These are phyloP conservation scores for Verruconis gallopava DNA, from an alignment of 2,329 filamentous ascomycete species.

Conservation along the genomic window DNA sequence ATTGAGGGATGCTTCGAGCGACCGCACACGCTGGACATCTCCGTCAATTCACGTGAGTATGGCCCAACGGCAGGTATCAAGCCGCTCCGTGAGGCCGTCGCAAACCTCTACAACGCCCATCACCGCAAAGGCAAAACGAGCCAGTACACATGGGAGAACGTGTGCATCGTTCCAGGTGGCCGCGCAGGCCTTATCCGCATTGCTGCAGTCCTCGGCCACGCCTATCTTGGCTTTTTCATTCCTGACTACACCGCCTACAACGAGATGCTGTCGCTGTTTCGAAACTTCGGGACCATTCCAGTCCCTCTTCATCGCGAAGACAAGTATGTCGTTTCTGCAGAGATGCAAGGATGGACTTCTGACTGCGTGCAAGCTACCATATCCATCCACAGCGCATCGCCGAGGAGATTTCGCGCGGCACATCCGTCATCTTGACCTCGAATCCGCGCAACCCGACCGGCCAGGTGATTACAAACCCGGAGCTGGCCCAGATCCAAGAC, in stretches of 20 bases:
- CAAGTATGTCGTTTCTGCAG: conserved; percentile 43
- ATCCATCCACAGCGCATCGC: conserved; percentile 89
- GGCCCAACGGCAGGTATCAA: conserved; percentile 88
- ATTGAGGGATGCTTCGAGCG: conserved; percentile 81
- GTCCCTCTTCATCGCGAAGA: conserved; percentile 43
- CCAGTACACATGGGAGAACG: conserved; percentile 95
- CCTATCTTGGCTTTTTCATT: conserved; percentile 91
- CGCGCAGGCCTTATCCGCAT: conserved; percentile 88
- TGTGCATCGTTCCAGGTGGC: conserved; percentile 88
- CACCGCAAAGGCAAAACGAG: conserved; percentile 78
- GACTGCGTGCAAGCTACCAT: too few relatives aligned
- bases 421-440: conserved; percentile 73
- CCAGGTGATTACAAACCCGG: conserved; percentile 69
- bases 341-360: conserved; percentile 70
- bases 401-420: conserved; percentile 66
- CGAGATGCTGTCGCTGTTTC: conserved; percentile 91
- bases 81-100: conserved; percentile 76
- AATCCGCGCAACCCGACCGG: conserved; percentile 94
- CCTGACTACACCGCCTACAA: conserved; percentile 63
- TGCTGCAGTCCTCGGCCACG: conserved; percentile 83
- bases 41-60: conserved; percentile 72
- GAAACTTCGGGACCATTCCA: conserved; percentile 45
- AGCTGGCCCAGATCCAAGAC: conserved; percentile 82
- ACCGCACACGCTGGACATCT: conserved; percentile 65
- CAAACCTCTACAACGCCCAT: conserved; percentile 83